Evolutionary conservation across 106 monocot genomes (phyloP).

Genomic region (Xerophyta viscosa): DNA sequence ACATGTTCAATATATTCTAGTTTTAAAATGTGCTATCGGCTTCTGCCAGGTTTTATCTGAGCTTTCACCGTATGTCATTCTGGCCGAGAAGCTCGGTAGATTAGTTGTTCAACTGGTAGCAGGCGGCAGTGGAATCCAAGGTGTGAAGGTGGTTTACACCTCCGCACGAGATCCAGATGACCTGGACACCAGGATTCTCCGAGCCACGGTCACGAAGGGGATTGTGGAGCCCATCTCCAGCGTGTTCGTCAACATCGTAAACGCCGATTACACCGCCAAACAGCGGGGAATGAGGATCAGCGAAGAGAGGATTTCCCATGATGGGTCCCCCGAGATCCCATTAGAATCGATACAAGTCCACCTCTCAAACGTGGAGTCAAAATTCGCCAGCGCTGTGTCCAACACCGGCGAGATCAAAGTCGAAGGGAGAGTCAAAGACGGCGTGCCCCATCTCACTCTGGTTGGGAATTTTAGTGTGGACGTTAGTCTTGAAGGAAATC

Average conservation of each 20-base stretch:
- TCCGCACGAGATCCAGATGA: constrained; percentile 67
- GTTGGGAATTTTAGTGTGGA: constrained; percentile 68
- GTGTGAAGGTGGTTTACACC: constrained; percentile 64
- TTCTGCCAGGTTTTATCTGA: constrained; percentile 60
- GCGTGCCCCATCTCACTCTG: constrained; percentile 49
- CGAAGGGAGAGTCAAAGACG: constrained; percentile 75
- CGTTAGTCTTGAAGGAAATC: constrained; percentile 74
- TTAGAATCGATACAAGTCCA: constrained; percentile 69
- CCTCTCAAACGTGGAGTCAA: constrained; percentile 52
- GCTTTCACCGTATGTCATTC: constrained; percentile 65
- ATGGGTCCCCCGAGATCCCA: constrained; percentile 46
- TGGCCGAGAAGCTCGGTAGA: constrained; percentile 81
- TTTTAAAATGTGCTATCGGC: no score
- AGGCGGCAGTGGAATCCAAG: constrained; percentile 61
- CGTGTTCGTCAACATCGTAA: constrained; percentile 69
- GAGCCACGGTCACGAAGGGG: constrained; percentile 83
- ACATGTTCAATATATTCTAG: no score
- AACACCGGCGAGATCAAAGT: constrained; percentile 55
- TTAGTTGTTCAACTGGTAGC: constrained; percentile 74
- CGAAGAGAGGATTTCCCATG: constrained; percentile 54
- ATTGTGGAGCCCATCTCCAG: constrained; percentile 71
- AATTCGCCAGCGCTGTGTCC: constrained; percentile 67
- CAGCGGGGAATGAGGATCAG: constrained; percentile 68
- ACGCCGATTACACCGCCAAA: constrained; percentile 75
- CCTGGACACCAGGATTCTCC: constrained; percentile 72